Percentiles rank a stretch among this genome's conserved stretches.
Evolutionary conservation across 176 grass and related monocot genomes (phyloP).

Genomic region (Cocos nucifera): DNA sequence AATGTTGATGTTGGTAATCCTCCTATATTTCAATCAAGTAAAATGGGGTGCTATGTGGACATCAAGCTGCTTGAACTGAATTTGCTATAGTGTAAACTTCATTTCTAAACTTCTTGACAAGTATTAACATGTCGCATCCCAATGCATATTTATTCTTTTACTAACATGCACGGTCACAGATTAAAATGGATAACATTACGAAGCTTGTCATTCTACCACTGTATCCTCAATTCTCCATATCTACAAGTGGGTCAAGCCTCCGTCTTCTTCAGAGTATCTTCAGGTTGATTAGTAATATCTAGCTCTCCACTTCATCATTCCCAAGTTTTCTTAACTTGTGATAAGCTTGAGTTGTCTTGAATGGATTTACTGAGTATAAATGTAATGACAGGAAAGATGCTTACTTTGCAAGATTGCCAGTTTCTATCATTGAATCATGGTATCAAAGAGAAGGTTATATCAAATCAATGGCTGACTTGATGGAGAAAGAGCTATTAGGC

Average conservation of each 20-base stretch:
- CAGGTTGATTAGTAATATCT: slow-evolving; percentile 31
- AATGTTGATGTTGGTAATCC: too few species aligned
- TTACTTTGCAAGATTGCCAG: slow-evolving; percentile 72
- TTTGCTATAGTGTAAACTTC: too few species aligned
- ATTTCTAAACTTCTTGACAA: too few species aligned
- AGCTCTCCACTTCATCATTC: neutral
- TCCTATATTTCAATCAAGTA: too few species aligned
- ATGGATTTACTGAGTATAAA: too few species aligned
- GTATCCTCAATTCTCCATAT: slow-evolving; percentile 98
- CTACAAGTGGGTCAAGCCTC: slow-evolving; percentile 93
- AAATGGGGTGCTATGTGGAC: too few species aligned
- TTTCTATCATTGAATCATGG: slow-evolving; percentile 93
- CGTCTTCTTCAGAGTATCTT: slow-evolving; percentile 72
- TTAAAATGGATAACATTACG: slow-evolving; percentile 87
- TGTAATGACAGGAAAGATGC: slow-evolving; percentile 60
- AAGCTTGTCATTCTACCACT: slow-evolving; percentile 92
- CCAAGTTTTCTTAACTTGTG: too few species aligned
- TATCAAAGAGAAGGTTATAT: slow-evolving; percentile 91
- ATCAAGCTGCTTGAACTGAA: too few species aligned
- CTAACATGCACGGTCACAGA: slow-evolving; percentile 26
- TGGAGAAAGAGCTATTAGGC: slow-evolving; percentile 51
- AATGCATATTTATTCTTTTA: too few species aligned
- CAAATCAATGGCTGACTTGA: slow-evolving; percentile 88
- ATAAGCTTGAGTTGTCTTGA: too few species aligned
- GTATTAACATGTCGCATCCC: too few species aligned